These are phyloP conservation scores for Lepraria neglecta DNA, from an alignment of 495 filamentous ascomycete genomes.

Conservation along the genomic window DNA sequence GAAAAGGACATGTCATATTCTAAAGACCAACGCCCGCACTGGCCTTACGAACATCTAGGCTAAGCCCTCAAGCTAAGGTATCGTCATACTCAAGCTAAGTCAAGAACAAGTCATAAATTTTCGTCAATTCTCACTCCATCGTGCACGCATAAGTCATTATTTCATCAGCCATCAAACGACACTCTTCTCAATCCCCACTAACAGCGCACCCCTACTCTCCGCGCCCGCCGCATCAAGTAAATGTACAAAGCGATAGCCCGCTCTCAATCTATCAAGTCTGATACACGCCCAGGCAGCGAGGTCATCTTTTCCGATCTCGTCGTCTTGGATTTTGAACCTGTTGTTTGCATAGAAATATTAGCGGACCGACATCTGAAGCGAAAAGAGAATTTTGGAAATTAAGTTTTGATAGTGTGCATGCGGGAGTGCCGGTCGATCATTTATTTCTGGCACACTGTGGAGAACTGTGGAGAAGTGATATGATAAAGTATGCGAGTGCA, in stretches of 20 bases:
- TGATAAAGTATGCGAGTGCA: no score
- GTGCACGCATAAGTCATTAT: not conserved
- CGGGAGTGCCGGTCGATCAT: no score
- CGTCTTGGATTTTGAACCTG: constrained; percentile 81
- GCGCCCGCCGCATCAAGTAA: constrained; percentile 59
- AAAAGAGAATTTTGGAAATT: not conserved
- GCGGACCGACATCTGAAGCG: no score
- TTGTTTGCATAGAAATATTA: not conserved
- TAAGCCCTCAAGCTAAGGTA: no score
- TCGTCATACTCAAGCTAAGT: no score
- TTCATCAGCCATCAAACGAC: constrained; percentile 9
- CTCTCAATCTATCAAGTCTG: constrained; percentile 67
- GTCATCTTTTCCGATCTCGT: constrained; percentile 67
- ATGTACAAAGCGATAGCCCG: constrained; percentile 71
- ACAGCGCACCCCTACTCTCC: constrained; percentile 54
- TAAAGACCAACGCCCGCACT: no score
- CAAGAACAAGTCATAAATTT: not conserved
- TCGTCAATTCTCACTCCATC: not conserved
- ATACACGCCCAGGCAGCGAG: constrained; percentile 85
- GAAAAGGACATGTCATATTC: no score
- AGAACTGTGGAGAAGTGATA: no score
- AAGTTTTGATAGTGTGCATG: not conserved
- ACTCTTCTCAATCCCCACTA: constrained; percentile 62
- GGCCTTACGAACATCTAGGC: no score
- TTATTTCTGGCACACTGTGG: no score